Conservation (phyloP, 495 filamentous ascomycete species). For the Hypoxylon lienhwacheense region DNA sequence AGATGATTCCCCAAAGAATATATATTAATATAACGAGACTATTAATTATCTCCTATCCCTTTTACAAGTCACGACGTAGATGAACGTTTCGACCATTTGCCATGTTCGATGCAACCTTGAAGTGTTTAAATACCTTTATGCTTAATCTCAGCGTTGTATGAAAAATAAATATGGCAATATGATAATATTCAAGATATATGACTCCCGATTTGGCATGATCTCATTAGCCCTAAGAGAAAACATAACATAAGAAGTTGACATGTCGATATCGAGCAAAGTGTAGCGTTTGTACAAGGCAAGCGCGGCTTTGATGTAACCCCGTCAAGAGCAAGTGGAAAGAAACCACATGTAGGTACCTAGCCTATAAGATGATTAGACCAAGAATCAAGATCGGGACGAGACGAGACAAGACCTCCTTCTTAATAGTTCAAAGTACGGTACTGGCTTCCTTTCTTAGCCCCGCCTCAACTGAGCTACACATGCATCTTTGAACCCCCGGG, state of each 20-base stretch:
- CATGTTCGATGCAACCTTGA: no score
- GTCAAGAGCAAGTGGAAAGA: not conserved
- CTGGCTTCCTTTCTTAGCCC: slow-evolving; percentile 18
- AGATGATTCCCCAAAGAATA: no score
- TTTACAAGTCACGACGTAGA: no score
- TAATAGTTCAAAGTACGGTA: slow-evolving; percentile 17
- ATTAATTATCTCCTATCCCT: no score
- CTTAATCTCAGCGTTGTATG: no score
- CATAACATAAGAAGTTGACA: no score
- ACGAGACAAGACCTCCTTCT: slow-evolving; percentile 16
- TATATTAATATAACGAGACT: no score
- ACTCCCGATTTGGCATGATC: not conserved
- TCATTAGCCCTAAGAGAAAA: not conserved
- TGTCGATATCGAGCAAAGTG: not conserved
- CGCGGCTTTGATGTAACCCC: slow-evolving; percentile 16
- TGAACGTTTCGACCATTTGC: no score
- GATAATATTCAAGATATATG: no score
- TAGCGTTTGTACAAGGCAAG: slow-evolving; percentile 12
- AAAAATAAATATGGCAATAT: not conserved
- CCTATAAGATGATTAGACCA: slow-evolving; percentile 1
- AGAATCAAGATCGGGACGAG: slow-evolving; percentile 11
- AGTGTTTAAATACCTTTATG: no score
- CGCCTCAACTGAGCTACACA: slow-evolving; percentile 16
- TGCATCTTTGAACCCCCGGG: slow-evolving; percentile 9
- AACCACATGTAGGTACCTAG: slow-evolving; percentile 3